These are phyloP conservation scores for Lachnellula willkommii DNA, from an alignment of 2,329 filamentous ascomycete genomes.

Conservation along the genomic window DNA sequence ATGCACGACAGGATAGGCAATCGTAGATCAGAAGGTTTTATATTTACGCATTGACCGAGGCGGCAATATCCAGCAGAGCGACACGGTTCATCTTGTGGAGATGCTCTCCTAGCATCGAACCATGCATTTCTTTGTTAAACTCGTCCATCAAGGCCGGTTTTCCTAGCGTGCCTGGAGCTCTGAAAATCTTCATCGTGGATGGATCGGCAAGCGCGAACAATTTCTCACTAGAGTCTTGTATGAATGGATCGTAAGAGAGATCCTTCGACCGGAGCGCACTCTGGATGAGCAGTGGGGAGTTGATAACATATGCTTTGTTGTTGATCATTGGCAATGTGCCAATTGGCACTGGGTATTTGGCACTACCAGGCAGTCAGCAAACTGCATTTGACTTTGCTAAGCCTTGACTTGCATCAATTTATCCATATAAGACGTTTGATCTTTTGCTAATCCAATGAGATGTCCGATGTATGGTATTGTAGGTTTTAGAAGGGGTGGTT, in stretches of 20 bases:
- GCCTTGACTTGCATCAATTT: conserved; percentile 32
- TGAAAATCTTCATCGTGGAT: conserved; percentile 26
- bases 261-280: conserved; percentile 37
- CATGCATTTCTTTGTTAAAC: conserved; percentile 32
- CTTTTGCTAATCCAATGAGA: conserved; percentile 36
- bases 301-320: conserved; percentile 42
- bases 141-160: conserved; percentile 28
- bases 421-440: conserved; percentile 33
- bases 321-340: conserved; percentile 42
- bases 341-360: conserved; percentile 30
- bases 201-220: background rate
- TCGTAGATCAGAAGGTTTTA: no score
- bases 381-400: background rate
- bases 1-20: no score
- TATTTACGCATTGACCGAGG: conserved; percentile 23
- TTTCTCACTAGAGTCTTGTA: conserved; percentile 29
- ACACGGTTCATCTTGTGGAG: conserved; percentile 34
- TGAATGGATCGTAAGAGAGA: conserved; percentile 40
- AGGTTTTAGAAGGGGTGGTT: conserved; percentile 39
- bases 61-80: conserved; percentile 34
- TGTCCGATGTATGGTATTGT: conserved; percentile 42
- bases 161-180: conserved; percentile 21
- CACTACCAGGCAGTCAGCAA: conserved; percentile 9
- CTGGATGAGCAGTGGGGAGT: conserved; percentile 36
- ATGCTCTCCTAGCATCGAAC: conserved; percentile 32